These are phyloP conservation scores for Agaricus blazei DNA, from an alignment of 768 basidiomycete species.

Conservation along the genomic window DNA sequence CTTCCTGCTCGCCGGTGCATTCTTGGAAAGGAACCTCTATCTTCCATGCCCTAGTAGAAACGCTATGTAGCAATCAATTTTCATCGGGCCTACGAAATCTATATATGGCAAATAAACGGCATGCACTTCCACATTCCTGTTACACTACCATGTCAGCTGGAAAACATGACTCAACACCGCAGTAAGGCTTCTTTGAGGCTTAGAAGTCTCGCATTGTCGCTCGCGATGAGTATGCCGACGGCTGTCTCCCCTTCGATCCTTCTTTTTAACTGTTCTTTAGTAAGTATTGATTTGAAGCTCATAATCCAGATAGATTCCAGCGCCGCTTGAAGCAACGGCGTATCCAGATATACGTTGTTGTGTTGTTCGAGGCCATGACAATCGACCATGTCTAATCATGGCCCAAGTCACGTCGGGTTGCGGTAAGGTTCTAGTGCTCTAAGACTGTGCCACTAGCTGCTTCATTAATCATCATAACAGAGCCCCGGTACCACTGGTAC, in stretches of 20 bases:
- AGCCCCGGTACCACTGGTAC: conserved; percentile 76
- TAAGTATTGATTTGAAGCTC: conserved; percentile 48
- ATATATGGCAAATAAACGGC: background rate
- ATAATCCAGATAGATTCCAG: conserved; percentile 67
- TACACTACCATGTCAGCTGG: conserved; percentile 17
- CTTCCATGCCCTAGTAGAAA: too few relatives aligned
- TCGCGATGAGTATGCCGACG: conserved; percentile 16
- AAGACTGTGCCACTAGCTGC: background rate
- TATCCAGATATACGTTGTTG: conserved; percentile 61
- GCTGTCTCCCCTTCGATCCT: background rate
- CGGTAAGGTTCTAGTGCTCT: conserved; percentile 34
- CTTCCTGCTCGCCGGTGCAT: too few relatives aligned
- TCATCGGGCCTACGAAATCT: background rate
- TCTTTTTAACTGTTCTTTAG: background rate
- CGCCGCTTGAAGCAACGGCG: conserved; percentile 71
- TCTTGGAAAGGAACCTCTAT: too few relatives aligned
- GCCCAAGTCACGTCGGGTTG: conserved; percentile 40
- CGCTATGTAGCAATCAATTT: background rate
- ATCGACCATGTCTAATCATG: too few relatives aligned
- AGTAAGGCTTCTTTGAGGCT: conserved; percentile 14
- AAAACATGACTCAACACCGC: conserved; percentile 13
- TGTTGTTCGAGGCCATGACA: too few relatives aligned
- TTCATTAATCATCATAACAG: conserved; percentile 21
- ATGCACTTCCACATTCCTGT: conserved; percentile 6
- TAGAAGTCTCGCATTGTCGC: conserved; percentile 2